These are phyloP conservation scores for Lactarius akahatsu DNA, from an alignment of 768 basidiomycete genomes.

Conservation along the genomic window DNA sequence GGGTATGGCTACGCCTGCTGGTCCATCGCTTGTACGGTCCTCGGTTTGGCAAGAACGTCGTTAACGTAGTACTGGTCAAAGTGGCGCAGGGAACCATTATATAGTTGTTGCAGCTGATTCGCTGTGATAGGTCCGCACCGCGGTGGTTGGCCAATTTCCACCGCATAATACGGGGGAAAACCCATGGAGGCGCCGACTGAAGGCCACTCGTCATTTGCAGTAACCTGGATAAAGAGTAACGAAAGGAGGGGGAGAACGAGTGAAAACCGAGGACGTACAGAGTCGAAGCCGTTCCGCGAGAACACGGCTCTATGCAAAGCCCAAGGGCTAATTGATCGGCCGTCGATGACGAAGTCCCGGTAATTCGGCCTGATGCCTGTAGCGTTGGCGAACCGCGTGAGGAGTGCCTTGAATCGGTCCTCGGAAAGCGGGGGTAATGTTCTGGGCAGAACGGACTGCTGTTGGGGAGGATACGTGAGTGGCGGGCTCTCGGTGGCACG, in stretches of 20 bases:
- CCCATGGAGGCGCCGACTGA: slow-evolving; percentile 10
- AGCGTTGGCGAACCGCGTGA: neutral
- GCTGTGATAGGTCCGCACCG: slow-evolving; percentile 14
- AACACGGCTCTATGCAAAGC: slow-evolving; percentile 9
- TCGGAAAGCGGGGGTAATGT: slow-evolving; percentile 11
- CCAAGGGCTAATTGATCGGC: slow-evolving; percentile 11
- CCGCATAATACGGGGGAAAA: neutral
- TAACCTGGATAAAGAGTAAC: slow-evolving; percentile 9
- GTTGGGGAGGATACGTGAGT: neutral
- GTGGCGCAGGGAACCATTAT: slow-evolving; percentile 3
- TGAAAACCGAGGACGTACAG: neutral
- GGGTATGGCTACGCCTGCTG: too few relatives aligned
- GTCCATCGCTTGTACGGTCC: too few relatives aligned
- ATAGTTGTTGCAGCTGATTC: slow-evolving; percentile 13
- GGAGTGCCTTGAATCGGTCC: slow-evolving; percentile 10
- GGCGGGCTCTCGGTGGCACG: slow-evolving; percentile 5
- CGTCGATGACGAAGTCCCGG: slow-evolving; percentile 11
- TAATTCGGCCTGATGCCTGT: slow-evolving; percentile 5
- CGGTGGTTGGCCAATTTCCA: slow-evolving; percentile 4
- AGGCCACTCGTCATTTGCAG: slow-evolving; percentile 19
- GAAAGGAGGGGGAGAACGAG: neutral
- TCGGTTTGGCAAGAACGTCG: neutral
- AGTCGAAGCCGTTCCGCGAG: slow-evolving; percentile 12
- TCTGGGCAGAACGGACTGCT: neutral
- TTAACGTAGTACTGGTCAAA: slow-evolving; percentile 8